Percentiles rank a stretch among this genome's conserved stretches.
Conservation (phyloP, 2,329 filamentous ascomycete species). For the Fusarium chlamydosporum region DNA sequence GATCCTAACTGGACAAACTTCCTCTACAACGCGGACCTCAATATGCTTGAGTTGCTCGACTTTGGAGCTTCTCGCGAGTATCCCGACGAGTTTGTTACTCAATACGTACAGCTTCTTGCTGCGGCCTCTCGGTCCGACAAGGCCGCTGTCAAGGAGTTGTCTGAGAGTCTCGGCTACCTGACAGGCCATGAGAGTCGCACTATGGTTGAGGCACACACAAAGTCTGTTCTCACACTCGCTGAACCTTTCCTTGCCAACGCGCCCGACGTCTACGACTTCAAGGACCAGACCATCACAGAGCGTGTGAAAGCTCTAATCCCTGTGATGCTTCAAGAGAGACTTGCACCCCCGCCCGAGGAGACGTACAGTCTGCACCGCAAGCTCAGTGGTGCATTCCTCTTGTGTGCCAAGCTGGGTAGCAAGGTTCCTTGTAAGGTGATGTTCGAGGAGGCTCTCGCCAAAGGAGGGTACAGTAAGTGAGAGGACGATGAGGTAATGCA, state of each 20-base stretch:
- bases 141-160: conserved; percentile 73
- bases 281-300: conserved; percentile 95
- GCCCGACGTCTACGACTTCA: conserved; percentile 90
- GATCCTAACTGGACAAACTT: conserved; percentile 99
- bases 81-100: conserved; percentile 81
- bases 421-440: conserved; percentile 84
- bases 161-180: conserved; percentile 86
- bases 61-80: conserved; percentile 94
- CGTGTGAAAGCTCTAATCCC: conserved; percentile 90
- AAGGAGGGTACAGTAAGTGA: conserved; percentile 52
- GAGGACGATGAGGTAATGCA: conserved; percentile 12
- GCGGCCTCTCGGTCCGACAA: conserved; percentile 82
- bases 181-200: conserved; percentile 87
- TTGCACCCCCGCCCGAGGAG: conserved; percentile 95
- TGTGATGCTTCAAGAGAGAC: conserved; percentile 89
- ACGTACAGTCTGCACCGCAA: conserved; percentile 97
- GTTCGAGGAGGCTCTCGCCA: conserved; percentile 73
- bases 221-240: conserved; percentile 88
- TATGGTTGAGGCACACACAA: conserved; percentile 93
- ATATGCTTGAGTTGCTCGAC: conserved; percentile 90
- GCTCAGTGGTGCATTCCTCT: conserved; percentile 91
- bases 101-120: conserved; percentile 84
- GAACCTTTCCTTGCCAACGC: conserved; percentile 87
- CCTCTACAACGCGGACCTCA: conserved; percentile 80
- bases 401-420: conserved; percentile 90